phyloP scores from a whole-genome alignment of 1,139 yeast species.

The Taiozyma sp. region DNA sequence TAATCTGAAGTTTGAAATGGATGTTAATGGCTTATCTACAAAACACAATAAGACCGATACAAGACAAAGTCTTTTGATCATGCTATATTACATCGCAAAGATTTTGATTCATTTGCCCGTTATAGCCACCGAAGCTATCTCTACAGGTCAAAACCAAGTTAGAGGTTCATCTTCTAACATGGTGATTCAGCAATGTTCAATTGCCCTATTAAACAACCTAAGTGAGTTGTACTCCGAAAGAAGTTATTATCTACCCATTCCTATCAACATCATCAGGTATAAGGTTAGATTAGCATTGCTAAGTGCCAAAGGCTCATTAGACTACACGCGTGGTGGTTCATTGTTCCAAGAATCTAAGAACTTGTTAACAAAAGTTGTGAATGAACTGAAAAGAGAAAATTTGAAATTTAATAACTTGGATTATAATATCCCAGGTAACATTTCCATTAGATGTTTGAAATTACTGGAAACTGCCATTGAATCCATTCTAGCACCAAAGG shows the following conservation, averaged over 20 bases:
- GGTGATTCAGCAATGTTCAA: conserved; percentile 72
- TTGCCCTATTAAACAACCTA: conserved; percentile 57
- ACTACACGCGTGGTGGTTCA: conserved; percentile 82
- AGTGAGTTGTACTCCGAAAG: conserved; percentile 42
- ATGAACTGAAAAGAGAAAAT: conserved; percentile 47
- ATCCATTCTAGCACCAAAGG: conserved; percentile 37
- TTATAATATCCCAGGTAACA: conserved; percentile 51
- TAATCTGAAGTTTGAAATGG: conserved; percentile 60
- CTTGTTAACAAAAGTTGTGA: conserved; percentile 44
- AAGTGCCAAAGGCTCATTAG: conserved; percentile 77
- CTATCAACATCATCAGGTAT: conserved; percentile 66
- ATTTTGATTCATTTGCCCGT: conserved; percentile 78
- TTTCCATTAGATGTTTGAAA: conserved; percentile 51
- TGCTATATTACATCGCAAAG: conserved; percentile 75
- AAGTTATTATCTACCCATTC: conserved; percentile 53
- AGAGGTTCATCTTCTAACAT: conserved; percentile 55
- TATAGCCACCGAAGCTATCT: conserved; percentile 42
- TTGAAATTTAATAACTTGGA: conserved; percentile 22
- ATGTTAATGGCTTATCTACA: conserved; percentile 57
- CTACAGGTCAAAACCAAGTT: conserved; percentile 32
- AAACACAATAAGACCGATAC: conserved; percentile 38
- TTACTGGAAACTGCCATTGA: conserved; percentile 56
- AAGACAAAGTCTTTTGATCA: conserved; percentile 55
- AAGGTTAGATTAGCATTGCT: conserved; percentile 64
- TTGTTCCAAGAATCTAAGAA: conserved; percentile 65